These are phyloP conservation scores for Pythium volutum DNA, from an alignment of 352 stramenopile species.

Conservation along the genomic window DNA sequence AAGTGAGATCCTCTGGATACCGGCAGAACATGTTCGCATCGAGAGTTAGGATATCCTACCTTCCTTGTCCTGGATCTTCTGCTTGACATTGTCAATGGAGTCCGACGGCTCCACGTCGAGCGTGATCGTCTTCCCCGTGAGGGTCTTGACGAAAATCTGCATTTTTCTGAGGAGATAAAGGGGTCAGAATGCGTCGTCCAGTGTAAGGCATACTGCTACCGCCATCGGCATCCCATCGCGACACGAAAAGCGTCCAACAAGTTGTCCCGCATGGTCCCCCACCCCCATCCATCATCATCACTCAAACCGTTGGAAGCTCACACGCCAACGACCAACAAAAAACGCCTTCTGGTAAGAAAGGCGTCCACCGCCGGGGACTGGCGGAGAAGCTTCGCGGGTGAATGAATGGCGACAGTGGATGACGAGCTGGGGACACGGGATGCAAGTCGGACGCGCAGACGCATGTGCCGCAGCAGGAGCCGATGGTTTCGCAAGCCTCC, in stretches of 20 bases:
- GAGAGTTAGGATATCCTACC: slow-evolving; percentile 36
- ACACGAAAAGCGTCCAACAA: neutral
- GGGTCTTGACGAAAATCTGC: slow-evolving; percentile 96
- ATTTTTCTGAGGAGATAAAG: slow-evolving; percentile 52
- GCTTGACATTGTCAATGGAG: slow-evolving; percentile 99
- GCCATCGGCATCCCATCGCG: neutral
- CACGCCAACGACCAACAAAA: neutral
- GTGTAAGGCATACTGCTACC: slow-evolving; percentile 6
- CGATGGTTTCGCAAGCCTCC: slow-evolving; percentile 20
- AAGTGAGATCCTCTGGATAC: neutral
- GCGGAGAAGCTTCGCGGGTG: neutral
- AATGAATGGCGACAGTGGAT: neutral
- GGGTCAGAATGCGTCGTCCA: slow-evolving; percentile 13
- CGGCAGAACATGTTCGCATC: too few relatives aligned
- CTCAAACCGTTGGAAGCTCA: too few relatives aligned
- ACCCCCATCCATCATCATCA: too few relatives aligned
- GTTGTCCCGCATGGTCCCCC: too few relatives aligned
- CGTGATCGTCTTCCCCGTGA: slow-evolving; percentile 99
- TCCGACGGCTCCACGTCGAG: slow-evolving; percentile 99
- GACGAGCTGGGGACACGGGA: too few relatives aligned
- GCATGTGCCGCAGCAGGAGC: neutral
- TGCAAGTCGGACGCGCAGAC: neutral
- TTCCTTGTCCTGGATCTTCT: slow-evolving; percentile 99
- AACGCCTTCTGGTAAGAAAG: too few relatives aligned
- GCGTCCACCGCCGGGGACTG: neutral